Evolutionary conservation across 31 red algal genomes (phyloP).

Genomic region (Odonthalia washingtoniensis): DNA sequence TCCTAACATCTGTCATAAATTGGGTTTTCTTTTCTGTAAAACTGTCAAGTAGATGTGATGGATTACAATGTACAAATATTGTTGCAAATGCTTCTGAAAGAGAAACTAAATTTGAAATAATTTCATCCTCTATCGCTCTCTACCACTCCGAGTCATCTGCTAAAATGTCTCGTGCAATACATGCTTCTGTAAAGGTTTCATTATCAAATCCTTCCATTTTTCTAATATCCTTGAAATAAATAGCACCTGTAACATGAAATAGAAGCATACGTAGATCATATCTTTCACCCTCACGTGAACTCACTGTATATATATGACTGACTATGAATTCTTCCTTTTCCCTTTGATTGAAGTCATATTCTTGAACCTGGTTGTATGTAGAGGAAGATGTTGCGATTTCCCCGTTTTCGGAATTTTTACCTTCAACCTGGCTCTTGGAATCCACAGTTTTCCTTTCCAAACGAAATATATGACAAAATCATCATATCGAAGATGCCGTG

Average conservation of each 20-base stretch:
- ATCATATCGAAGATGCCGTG: too few relatives aligned
- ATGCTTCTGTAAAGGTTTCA: background rate
- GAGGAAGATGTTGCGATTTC: too few relatives aligned
- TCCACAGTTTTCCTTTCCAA: too few relatives aligned
- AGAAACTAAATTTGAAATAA: constrained; percentile 8
- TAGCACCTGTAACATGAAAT: background rate
- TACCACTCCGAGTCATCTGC: constrained; percentile 17
- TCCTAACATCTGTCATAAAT: too few relatives aligned
- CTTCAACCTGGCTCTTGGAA: too few relatives aligned
- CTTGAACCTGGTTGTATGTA: too few relatives aligned
- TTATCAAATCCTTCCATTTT: background rate
- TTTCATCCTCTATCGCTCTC: background rate
- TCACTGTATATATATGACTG: constrained; percentile 37
- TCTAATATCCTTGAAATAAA: background rate
- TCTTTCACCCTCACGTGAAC: constrained; percentile 20
- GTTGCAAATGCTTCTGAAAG: constrained; percentile 13
- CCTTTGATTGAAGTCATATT: too few relatives aligned
- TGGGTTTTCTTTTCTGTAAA: too few relatives aligned
- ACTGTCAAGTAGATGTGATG: background rate
- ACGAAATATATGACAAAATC: too few relatives aligned
- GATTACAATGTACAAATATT: background rate
- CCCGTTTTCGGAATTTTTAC: too few relatives aligned
- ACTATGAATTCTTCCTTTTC: too few relatives aligned
- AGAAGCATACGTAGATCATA: constrained; percentile 25
- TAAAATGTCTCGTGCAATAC: background rate